A percentile compares a stretch with the other conserved stretches of the same genome.
Evolutionary conservation across 331 rosid genomes (phyloP).

Genomic region (Rhamnella rubrinervis): DNA sequence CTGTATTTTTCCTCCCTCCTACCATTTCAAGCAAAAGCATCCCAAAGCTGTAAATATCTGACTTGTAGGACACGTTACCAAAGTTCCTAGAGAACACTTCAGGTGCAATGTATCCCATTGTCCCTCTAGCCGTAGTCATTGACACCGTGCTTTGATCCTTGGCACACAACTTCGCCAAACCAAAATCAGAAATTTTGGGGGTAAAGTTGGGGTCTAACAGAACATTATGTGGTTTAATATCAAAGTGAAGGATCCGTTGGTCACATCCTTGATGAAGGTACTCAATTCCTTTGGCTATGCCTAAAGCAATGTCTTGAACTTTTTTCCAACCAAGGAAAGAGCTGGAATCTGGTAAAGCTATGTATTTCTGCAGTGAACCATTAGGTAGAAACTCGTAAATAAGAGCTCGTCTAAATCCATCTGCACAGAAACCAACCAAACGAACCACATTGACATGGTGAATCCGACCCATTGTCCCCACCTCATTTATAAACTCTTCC

Average conservation of each 20-base stretch:
- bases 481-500: neutral
- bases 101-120: constrained; percentile 13
- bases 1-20: constrained; percentile 5
- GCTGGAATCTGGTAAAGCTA: neutral
- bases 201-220: constrained; percentile 8
- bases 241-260: constrained; percentile 12
- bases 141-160: constrained; percentile 17
- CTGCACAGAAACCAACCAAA: neutral
- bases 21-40: constrained; percentile 20
- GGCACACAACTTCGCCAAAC: constrained; percentile 10
- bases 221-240: constrained; percentile 11
- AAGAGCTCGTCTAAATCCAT: constrained; percentile 12
- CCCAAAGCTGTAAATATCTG: constrained; percentile 13
- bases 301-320: constrained; percentile 5
- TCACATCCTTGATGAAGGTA: constrained; percentile 20
- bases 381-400: neutral
- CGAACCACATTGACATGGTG: constrained; percentile 4
- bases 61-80: constrained; percentile 8
- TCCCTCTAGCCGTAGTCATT: constrained; percentile 15
- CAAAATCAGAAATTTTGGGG: constrained; percentile 15
- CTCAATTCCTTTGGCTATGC: constrained; percentile 13
- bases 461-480: neutral
- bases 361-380: neutral
- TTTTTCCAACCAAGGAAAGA: neutral
- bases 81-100: constrained; percentile 23